These are phyloP conservation scores for Phytophthora multivora DNA, from an alignment of 352 stramenopile species.

Conservation along the genomic window DNA sequence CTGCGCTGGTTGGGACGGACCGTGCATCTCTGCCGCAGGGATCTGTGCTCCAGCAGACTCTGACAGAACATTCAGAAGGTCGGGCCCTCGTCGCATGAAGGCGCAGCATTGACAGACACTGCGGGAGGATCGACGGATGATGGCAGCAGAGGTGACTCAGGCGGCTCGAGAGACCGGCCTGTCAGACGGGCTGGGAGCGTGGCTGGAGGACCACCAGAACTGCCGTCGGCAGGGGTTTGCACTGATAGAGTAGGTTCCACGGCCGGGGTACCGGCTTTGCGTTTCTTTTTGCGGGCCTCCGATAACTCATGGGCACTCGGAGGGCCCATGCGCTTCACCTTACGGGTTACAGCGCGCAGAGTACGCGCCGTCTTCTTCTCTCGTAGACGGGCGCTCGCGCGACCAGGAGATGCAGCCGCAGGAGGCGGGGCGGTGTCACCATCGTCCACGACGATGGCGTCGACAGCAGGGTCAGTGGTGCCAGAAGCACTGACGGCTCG, in stretches of 20 bases:
- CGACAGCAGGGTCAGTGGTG: not conserved
- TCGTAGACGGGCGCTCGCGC: not conserved
- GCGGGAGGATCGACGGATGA: too few relatives aligned
- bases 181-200: too few relatives aligned
- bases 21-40: too few relatives aligned
- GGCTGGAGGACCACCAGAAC: not conserved
- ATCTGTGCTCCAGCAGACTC: too few relatives aligned
- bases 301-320: not conserved
- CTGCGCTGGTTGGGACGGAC: too few relatives aligned
- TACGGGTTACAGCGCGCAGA: not conserved
- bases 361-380: not conserved
- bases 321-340: not conserved
- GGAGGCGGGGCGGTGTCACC: not conserved
- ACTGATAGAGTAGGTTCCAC: not conserved
- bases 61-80: too few relatives aligned
- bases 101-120: too few relatives aligned
- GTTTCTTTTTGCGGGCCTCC: not conserved
- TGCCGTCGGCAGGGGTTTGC: not conserved
- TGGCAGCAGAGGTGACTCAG: too few relatives aligned
- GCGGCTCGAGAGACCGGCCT: too few relatives aligned
- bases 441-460: not conserved
- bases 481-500: too few relatives aligned
- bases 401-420: not conserved
- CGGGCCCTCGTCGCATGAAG: too few relatives aligned
- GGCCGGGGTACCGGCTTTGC: not conserved